Conservation (phyloP, 169 alveolate genomes). For the Cryptosporidium andersoni region DNA sequence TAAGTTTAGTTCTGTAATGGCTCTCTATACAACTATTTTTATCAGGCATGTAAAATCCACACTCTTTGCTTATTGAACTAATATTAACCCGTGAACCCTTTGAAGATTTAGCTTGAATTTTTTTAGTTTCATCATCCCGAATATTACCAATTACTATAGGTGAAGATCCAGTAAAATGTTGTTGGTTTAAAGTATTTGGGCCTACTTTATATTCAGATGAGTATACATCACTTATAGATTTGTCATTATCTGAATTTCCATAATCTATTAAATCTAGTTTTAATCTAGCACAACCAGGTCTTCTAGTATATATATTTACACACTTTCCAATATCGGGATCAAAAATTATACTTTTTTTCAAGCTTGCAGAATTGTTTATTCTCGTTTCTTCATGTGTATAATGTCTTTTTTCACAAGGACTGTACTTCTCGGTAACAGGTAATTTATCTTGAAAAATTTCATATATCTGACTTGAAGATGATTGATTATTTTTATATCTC, state of each 20-base stretch:
- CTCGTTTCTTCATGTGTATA: constrained; percentile 29
- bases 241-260: constrained; percentile 22
- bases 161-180: constrained; percentile 48
- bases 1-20: not conserved
- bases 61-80: constrained; percentile 24
- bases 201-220: no score
- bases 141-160: constrained; percentile 36
- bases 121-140: constrained; percentile 3
- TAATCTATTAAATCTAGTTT: constrained; percentile 47
- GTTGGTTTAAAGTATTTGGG: constrained; percentile 11
- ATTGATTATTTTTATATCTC: no score
- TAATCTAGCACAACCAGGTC: constrained; percentile 56
- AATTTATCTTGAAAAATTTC: not conserved
- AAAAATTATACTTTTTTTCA: constrained; percentile 24
- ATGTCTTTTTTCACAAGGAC: not conserved
- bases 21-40: constrained; percentile 17
- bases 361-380: constrained; percentile 1
- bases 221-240: no score
- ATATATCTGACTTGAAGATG: constrained; percentile 23
- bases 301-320: constrained; percentile 54
- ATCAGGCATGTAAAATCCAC: constrained; percentile 33
- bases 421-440: not conserved
- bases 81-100: constrained; percentile 19
- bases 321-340: constrained; percentile 32
- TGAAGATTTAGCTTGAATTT: not conserved